Conservation (phyloP, 1,284 basidiomycete genomes). For the Tilletia setariae region DNA sequence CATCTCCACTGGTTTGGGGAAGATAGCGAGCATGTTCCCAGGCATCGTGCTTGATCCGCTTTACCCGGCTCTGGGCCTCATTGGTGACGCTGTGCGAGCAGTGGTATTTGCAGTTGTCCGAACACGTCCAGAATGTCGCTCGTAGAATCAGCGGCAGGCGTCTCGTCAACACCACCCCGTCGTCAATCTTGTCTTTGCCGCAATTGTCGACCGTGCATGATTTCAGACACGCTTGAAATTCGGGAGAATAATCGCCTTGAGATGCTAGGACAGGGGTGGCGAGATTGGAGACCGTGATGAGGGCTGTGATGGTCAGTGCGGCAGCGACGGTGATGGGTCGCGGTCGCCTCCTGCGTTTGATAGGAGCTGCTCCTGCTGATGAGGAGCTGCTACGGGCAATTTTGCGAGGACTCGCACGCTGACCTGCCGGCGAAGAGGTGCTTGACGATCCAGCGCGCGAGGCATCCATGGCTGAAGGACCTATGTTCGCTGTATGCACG, state of each 20-base stretch:
- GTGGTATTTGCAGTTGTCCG: slow-evolving; percentile 79
- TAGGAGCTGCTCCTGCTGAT: neutral
- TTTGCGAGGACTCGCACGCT: too few species aligned
- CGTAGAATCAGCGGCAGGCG: slow-evolving; percentile 61
- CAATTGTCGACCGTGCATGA: slow-evolving; percentile 46
- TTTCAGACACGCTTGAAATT: slow-evolving; percentile 42
- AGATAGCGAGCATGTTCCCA: neutral
- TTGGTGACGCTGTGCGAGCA: slow-evolving; percentile 83
- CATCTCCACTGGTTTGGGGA: slow-evolving; percentile 16
- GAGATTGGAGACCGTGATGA: neutral
- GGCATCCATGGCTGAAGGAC: too few species aligned
- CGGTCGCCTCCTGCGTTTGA: neutral
- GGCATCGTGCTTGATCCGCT: slow-evolving; percentile 51
- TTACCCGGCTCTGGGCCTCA: slow-evolving; percentile 58
- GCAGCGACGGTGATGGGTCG: neutral
- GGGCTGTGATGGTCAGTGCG: neutral
- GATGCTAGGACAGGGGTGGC: slow-evolving; percentile 29
- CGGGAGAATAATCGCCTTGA: slow-evolving; percentile 46
- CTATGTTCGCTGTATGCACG: too few species aligned
- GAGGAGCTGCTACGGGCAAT: neutral
- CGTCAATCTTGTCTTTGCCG: slow-evolving; percentile 38
- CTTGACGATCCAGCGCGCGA: too few species aligned
- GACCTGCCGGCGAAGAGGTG: too few species aligned
- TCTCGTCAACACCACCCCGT: slow-evolving; percentile 34
- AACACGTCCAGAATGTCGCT: slow-evolving; percentile 67